Evolutionary conservation across 73 alveolate genomes (phyloP), one percentile per base, ranked within the genome.

Genomic region (Paramecium primaurelia): DNA sequence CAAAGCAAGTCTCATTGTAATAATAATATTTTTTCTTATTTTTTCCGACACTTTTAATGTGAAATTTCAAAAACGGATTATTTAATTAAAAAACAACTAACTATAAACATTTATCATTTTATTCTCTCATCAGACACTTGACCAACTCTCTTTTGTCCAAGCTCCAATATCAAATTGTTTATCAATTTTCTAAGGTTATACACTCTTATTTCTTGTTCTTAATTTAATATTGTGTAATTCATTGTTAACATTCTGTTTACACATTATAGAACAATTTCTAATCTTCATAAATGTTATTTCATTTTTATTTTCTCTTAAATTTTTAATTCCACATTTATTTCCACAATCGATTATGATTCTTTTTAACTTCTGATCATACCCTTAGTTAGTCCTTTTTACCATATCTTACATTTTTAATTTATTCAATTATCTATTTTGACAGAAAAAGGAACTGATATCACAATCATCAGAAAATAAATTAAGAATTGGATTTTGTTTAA

Each of bases 1-100:
- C 87, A 73, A 73, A n/a, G 87, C 87, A 73, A 73, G n/a, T 64
- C 84, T 64, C 84, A 64, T 64, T 54, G 6, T 54, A 54, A 54
- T 54, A n/a, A 54, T 54, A n/a, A 54, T 54, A n/a, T 28, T 64
- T 64, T 64, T 32, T 32, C 12, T 25, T 25, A 9, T 64, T 14
- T 64, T 64, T 10, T 64, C 28, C 16, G 1, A 12, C 25, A 3
- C 47, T 0, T 64, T 6, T 18, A 54, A n/a, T 1, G 36, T 14
- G 0, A 16, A 5, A 54, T 3, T 0, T 47, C 69, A 54, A 54
- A 54, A 54, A 54, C 69, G 69, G 69, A 54, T 54, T 40, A 4
- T 54, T 54, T 54, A 16, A 54, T 54, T 47, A 11, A n/a, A 54
- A 54, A 54, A 54, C 32, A n/a, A 54, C 32, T 54, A n/a, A 54